Conservation (phyloP, 176 grass and related monocot genomes). For the Eleusine indica region DNA sequence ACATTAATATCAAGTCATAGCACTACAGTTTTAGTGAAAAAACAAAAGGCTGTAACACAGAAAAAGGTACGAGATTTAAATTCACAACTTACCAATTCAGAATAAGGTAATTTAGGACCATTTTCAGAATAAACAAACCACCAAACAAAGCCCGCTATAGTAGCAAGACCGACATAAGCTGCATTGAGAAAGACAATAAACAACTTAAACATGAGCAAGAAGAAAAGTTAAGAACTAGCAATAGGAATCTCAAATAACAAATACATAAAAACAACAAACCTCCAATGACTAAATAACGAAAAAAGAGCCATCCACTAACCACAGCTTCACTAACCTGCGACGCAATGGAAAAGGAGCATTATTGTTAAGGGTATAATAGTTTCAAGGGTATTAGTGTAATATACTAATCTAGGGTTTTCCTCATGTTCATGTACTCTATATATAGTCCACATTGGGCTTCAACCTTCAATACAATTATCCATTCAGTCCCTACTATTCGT, state of each 20-base stretch:
- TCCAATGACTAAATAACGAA: conserved; percentile 98
- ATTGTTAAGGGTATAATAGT: too few relatives aligned
- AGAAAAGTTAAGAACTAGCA: conserved; percentile 4
- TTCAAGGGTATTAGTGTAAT: too few relatives aligned
- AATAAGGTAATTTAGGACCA: conserved; percentile 90
- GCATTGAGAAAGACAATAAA: conserved; percentile 44
- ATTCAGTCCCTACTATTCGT: too few relatives aligned
- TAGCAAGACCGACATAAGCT: conserved; percentile 99
- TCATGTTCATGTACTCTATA: too few relatives aligned
- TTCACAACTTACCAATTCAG: conserved; percentile 74
- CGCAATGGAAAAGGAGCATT: conserved; percentile 27
- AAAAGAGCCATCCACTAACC: conserved; percentile 97
- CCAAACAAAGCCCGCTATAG: conserved; percentile 94
- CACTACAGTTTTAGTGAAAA: conserved; percentile 16
- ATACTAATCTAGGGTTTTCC: too few relatives aligned
- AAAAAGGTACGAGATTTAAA: conserved; percentile 7
- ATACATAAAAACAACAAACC: conserved; percentile 53
- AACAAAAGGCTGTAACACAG: not conserved
- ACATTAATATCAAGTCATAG: conserved; percentile 16
- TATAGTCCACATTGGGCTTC: too few relatives aligned
- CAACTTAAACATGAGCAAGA: conserved; percentile 4
- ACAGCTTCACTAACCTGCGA: conserved; percentile 95
- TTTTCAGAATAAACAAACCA: conserved; percentile 97
- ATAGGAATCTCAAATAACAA: not conserved
- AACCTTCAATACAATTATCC: too few relatives aligned